Base-by-base conservation (phyloP, 371 early-diverging fungal genomes). In the Mortierella sp. region DNA sequence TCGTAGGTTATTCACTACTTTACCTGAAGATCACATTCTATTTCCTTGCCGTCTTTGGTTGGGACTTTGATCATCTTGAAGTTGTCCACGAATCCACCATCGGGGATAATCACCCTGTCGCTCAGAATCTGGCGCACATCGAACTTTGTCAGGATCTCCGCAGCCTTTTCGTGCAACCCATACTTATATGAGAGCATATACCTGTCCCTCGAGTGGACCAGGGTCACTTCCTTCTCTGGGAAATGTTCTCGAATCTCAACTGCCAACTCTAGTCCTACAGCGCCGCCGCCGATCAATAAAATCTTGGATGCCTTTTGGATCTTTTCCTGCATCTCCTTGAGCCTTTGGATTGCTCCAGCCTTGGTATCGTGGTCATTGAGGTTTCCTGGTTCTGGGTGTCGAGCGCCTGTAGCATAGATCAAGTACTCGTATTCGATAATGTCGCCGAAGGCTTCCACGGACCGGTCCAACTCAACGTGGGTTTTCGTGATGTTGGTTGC, bases 241-340 rank as follows among this genome's bases (percentile, higher is more conserved):
- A 83, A 87, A 46, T 83, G 79, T 31, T 88, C 87, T 27, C 88
- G 87, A 61, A 91, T 86, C 64, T 91, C 91, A 6, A 83, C 82
- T n/a, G 90, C 88, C 67, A 89, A 39, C 43, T 89, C 91, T 78
- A 90, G 38, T 13, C 91, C 91, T n/a, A 86, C 87, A 39, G 90
- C 87, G 34, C 91, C 91, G 18, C 83, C 91, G 51, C 91, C 91
- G 48, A 87, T 83, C 38, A 91, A 68, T 23, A 89, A 57, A 3
- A 90, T 81, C 28, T 73, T 78, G 52, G 82, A 64, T 26, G 87
- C 64, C 60, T 81, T 69, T 38, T 61, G 62, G 62, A 90, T 87
- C n/a, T 80, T 58, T 19, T 71, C 58, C 55, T 87, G 87, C 39
- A 80, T 85, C 21, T 72, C 64, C 34, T 83, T 79, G 30, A 90